A percentile compares a stretch with the other conserved stretches of the same genome.
Conservation (phyloP, 306 rosid species). For the Pyrus pyrifolia region DNA sequence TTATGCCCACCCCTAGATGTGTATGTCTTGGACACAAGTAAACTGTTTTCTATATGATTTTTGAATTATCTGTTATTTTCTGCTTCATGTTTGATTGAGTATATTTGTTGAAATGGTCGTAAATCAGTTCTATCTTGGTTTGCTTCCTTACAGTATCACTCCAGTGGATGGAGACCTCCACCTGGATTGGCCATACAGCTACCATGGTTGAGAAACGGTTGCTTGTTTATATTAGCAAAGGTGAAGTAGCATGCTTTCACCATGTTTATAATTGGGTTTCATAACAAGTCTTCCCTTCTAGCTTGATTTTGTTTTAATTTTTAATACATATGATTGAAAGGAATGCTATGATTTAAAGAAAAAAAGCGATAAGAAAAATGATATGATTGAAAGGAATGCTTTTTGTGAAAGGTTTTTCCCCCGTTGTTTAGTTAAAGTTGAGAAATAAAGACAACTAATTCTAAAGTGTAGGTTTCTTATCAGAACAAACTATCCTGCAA, state of each 20-base stretch:
- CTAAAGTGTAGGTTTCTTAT: background rate
- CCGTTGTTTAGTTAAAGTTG: background rate
- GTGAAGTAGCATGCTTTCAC: conserved; percentile 32
- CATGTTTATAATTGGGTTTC: conserved; percentile 5
- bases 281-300: background rate
- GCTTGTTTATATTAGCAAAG: conserved; percentile 93
- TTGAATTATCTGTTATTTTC: background rate
- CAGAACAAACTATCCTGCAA: background rate
- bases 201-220: conserved; percentile 84
- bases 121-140: conserved; percentile 16
- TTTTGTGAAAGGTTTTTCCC: background rate
- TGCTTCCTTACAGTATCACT: conserved; percentile 57
- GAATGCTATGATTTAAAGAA: no score
- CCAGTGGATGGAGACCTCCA: conserved; percentile 90
- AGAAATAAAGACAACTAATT: background rate
- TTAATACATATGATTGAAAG: no score
- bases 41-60: conserved; percentile 11
- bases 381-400: background rate
- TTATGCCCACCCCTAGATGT: conserved; percentile 28
- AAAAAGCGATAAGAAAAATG: no score
- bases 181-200: conserved; percentile 91
- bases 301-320: no score
- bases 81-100: background rate
- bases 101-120: conserved; percentile 8
- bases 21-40: conserved; percentile 90